Evolutionary conservation across 768 basidiomycete species (phyloP).

Genomic region (Suillus cothurnatus): DNA sequence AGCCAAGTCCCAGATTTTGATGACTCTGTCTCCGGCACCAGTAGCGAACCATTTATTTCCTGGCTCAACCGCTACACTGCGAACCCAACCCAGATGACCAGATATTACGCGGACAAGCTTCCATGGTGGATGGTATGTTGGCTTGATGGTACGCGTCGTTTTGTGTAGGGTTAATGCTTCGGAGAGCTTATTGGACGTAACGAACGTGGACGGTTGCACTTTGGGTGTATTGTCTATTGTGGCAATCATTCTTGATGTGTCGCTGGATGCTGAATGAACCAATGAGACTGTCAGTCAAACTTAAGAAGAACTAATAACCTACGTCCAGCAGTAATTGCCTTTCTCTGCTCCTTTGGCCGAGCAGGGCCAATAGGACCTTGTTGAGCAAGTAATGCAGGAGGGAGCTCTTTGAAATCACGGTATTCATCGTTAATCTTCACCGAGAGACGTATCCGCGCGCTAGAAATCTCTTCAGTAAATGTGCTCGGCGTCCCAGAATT

Average conservation of each 20-base stretch:
- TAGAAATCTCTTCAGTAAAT: conserved; percentile 24
- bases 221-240: conserved; percentile 74
- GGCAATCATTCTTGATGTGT: conserved; percentile 70
- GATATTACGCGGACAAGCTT: conserved; percentile 96
- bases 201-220: conserved; percentile 69
- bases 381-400: conserved; percentile 76
- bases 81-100: conserved; percentile 97
- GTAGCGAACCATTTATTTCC: conserved; percentile 99
- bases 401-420: conserved; percentile 81
- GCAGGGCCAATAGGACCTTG: conserved; percentile 83
- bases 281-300: conserved; percentile 13
- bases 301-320: conserved; percentile 24
- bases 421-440: conserved; percentile 93
- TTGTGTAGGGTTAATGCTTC: conserved; percentile 91
- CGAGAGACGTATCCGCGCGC: conserved; percentile 72
- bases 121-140: conserved; percentile 95
- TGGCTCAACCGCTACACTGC: conserved; percentile 94
- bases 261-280: conserved; percentile 33
- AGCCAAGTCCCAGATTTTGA: conserved; percentile 99
- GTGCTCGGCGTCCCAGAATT: neutral
- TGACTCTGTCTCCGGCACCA: conserved; percentile 95
- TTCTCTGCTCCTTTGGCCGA: conserved; percentile 62
- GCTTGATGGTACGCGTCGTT: conserved; percentile 91
- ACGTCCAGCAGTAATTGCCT: conserved; percentile 77
- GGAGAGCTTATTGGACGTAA: conserved; percentile 68